Percentiles rank a stretch among this genome's conserved stretches.
phyloP scores from a whole-genome alignment of 352 stramenopile genomes.

The Peronospora farinosa region DNA sequence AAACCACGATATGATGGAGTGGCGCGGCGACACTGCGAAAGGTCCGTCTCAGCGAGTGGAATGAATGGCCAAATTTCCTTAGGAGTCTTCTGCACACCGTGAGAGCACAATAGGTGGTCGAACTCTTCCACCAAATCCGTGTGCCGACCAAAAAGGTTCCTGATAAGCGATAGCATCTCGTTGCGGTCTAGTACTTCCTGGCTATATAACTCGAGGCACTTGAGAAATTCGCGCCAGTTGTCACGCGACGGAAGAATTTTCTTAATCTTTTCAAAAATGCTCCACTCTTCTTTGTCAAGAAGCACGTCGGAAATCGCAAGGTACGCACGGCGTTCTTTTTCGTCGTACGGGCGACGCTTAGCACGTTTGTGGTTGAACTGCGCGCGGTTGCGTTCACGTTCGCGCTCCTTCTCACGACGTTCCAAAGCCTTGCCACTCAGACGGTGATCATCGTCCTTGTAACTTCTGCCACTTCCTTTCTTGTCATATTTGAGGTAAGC shows the following conservation, averaged over 20 bases:
- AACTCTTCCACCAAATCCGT: constrained; percentile 81
- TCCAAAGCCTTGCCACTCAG: constrained; percentile 54
- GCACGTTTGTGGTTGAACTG: constrained; percentile 67
- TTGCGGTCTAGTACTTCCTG: constrained; percentile 93
- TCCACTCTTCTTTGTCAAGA: constrained; percentile 83
- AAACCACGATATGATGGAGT: constrained; percentile 97
- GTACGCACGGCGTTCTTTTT: constrained; percentile 67
- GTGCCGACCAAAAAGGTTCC: constrained; percentile 85
- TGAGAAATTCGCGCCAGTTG: constrained; percentile 96
- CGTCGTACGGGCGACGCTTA: constrained; percentile 63
- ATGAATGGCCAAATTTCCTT: constrained; percentile 90
- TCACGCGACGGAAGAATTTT: constrained; percentile 88
- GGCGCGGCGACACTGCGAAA: constrained; percentile 84
- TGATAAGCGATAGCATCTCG: constrained; percentile 84
- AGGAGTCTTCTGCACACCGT: constrained; percentile 71
- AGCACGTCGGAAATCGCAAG: constrained; percentile 70
- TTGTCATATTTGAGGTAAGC: constrained; percentile 39
- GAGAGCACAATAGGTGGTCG: constrained; percentile 59
- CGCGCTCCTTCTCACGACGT: constrained; percentile 68
- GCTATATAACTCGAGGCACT: constrained; percentile 96
- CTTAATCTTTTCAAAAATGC: constrained; percentile 94
- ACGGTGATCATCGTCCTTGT: constrained; percentile 51
- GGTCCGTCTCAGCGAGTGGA: constrained; percentile 86
- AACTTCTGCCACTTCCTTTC: constrained; percentile 37
- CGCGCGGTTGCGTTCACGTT: constrained; percentile 69